Evolutionary conservation across 164 flowering plant species (phyloP).

Genomic region (Aristolochia contorta): DNA sequence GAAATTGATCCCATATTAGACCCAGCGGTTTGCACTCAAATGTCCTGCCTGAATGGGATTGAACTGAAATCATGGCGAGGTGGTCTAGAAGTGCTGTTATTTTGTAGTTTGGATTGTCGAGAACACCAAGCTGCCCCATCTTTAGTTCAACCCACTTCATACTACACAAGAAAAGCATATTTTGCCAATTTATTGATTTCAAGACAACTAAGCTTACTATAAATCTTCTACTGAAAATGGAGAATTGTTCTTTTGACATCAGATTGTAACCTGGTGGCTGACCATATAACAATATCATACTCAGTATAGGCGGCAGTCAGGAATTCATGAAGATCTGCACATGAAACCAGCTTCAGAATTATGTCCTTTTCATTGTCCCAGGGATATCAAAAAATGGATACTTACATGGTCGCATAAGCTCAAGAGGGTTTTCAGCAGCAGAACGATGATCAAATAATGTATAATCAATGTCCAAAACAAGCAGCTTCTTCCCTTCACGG

Average conservation of each 20-base stretch:
- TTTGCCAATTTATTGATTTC: background rate
- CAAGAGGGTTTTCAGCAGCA: conserved; percentile 86
- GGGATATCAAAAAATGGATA: background rate
- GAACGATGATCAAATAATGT: conserved; percentile 98
- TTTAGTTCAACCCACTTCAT: conserved; percentile 97
- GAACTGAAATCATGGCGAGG: conserved; percentile 91
- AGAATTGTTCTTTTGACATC: background rate
- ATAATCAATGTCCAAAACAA: conserved; percentile 94
- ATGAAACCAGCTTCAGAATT: background rate
- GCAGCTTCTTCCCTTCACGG: conserved; percentile 83
- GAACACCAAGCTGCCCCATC: conserved; percentile 98
- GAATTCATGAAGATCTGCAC: conserved; percentile 94
- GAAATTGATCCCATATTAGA: conserved; percentile 85
- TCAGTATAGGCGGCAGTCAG: conserved; percentile 88
- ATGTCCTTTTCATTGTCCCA: too few relatives aligned
- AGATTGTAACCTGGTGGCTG: conserved; percentile 74
- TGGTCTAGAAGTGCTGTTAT: conserved; percentile 91
- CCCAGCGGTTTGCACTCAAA: conserved; percentile 98
- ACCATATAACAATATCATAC: conserved; percentile 98
- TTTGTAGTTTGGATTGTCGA: conserved; percentile 81
- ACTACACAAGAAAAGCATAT: conserved; percentile 27
- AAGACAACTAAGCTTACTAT: too few relatives aligned
- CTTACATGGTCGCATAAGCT: conserved; percentile 98
- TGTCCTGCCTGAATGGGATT: conserved; percentile 71
- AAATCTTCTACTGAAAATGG: too few relatives aligned